Evolutionary conservation across 208 protist species (phyloP).

Genomic region (Leishmania braziliensis): DNA sequence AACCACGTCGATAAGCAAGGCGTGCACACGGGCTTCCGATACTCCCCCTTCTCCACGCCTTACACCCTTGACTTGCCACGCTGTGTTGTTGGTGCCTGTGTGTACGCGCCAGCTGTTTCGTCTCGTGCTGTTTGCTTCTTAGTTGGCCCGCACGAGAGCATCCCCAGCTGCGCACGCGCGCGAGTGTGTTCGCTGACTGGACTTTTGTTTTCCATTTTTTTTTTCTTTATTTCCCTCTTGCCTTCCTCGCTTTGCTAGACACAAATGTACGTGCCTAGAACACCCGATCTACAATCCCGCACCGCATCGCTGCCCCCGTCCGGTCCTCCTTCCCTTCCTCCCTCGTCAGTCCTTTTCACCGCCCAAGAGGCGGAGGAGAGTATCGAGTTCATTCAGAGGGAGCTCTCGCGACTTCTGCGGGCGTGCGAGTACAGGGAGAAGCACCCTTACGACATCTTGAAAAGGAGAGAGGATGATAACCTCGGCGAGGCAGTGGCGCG

Average conservation of each 20-base stretch:
- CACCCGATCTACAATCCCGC: no score
- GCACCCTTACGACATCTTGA: conserved; percentile 20
- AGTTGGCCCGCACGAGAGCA: background rate
- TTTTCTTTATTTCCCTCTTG: background rate
- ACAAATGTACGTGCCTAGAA: background rate
- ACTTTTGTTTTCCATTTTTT: background rate
- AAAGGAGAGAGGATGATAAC: background rate
- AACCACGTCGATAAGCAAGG: background rate
- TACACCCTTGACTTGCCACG: background rate
- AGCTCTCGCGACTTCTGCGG: conserved; percentile 41
- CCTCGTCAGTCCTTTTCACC: background rate
- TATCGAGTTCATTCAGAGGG: conserved; percentile 39
- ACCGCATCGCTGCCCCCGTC: background rate
- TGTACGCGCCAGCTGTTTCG: background rate
- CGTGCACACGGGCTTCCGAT: background rate
- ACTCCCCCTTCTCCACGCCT: background rate
- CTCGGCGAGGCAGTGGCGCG: background rate
- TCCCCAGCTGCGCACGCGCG: no score
- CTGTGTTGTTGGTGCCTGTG: background rate
- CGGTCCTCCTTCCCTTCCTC: background rate
- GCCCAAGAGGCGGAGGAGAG: conserved; percentile 23
- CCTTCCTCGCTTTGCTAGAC: background rate
- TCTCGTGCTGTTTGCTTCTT: background rate
- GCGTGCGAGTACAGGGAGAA: conserved; percentile 49
- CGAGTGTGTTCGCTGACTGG: no score